Conservation (phyloP, 2,329 filamentous ascomycete genomes). For the Colletotrichum eremochloae region DNA sequence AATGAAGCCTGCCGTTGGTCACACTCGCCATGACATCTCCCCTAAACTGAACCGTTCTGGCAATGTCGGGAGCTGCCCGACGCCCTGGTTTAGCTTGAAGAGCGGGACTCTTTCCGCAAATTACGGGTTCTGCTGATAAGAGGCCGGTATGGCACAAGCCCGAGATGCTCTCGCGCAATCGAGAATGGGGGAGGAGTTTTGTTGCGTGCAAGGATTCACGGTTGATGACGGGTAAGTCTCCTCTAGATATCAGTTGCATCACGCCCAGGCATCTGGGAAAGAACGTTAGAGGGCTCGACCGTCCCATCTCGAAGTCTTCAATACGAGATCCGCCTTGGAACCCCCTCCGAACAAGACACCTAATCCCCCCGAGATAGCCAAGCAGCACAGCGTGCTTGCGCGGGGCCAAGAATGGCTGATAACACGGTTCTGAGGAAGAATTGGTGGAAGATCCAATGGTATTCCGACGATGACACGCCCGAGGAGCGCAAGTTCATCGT, state of each 20-base stretch:
- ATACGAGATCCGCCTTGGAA: neutral
- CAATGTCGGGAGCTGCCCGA: slow-evolving; percentile 23
- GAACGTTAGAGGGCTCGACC: neutral
- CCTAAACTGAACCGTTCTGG: neutral
- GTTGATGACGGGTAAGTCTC: neutral
- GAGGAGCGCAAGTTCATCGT: slow-evolving; percentile 56
- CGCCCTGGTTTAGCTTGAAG: slow-evolving; percentile 5
- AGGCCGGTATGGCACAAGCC: slow-evolving; percentile 29
- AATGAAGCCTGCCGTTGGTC: neutral
- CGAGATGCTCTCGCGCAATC: slow-evolving; percentile 34
- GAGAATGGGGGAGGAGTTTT: slow-evolving; percentile 15
- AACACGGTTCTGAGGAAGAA: slow-evolving; percentile 43
- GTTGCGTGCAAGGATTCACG: neutral
- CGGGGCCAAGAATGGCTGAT: slow-evolving; percentile 9
- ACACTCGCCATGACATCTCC: neutral
- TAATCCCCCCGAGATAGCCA: neutral
- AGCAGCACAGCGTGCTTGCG: neutral
- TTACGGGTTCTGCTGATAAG: neutral
- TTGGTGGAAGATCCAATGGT: slow-evolving; percentile 62
- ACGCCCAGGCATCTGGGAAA: neutral
- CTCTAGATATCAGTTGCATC: slow-evolving; percentile 13
- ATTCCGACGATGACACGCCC: slow-evolving; percentile 61
- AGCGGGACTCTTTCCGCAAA: slow-evolving; percentile 15
- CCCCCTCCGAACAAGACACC: neutral
- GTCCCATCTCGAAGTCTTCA: too few relatives aligned